These are phyloP conservation scores for Sclerotinia subarctica DNA, from an alignment of 2,329 filamentous ascomycete species.

Conservation along the genomic window DNA sequence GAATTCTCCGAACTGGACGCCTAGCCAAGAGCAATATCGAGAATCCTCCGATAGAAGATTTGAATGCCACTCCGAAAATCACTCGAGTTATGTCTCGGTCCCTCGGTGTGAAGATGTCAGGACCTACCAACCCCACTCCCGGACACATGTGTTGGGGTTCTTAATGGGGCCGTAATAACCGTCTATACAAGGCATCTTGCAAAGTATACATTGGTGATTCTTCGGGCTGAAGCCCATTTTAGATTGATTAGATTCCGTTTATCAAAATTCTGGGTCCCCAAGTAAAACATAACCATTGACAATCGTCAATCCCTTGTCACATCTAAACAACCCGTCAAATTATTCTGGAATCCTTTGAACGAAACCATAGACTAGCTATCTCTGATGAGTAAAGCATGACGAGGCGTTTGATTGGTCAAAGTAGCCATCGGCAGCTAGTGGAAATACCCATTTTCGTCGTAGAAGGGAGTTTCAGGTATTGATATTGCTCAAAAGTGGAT, in stretches of 20 bases:
- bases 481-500: too few relatives aligned
- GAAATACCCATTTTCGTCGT: too few relatives aligned
- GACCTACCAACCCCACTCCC: conserved; percentile 13
- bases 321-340: not conserved
- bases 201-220: not conserved
- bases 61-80: not conserved
- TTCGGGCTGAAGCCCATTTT: not conserved
- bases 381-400: too few relatives aligned
- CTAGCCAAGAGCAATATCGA: not conserved
- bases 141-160: not conserved
- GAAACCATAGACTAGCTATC: too few relatives aligned
- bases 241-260: too few relatives aligned
- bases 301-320: not conserved
- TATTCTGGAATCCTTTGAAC: not conserved
- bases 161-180: not conserved
- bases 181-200: not conserved
- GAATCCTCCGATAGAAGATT: not conserved
- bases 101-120: conserved; percentile 1
- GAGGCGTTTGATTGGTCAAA: too few relatives aligned
- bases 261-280: not conserved
- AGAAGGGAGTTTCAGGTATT: too few relatives aligned
- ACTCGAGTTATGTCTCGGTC: not conserved
- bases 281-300: not conserved
- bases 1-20: conserved; percentile 7
- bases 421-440: too few relatives aligned